These are phyloP conservation scores for Backusella parvicylindrica DNA, from an alignment of 192 early-diverging fungal genomes.

Conservation along the genomic window DNA sequence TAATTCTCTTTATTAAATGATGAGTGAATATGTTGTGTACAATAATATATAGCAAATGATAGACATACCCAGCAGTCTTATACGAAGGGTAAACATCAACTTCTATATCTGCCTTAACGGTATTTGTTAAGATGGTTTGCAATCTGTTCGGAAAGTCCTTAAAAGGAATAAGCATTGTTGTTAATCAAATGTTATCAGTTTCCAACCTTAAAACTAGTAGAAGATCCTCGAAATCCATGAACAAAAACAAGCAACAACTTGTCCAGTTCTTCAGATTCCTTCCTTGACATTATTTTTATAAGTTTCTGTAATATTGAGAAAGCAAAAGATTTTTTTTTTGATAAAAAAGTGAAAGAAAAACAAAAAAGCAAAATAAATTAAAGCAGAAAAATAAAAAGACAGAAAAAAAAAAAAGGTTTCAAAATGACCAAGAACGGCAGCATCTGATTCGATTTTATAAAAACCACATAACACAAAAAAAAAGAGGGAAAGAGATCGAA, in stretches of 20 bases:
- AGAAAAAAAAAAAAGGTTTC: neutral
- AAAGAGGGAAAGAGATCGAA: neutral
- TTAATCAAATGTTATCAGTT: neutral
- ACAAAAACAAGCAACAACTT: slow-evolving; percentile 51
- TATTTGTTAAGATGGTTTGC: slow-evolving; percentile 42
- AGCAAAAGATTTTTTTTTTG: neutral
- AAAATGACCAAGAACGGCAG: neutral
- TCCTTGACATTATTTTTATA: neutral
- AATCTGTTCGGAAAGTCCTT: slow-evolving; percentile 53
- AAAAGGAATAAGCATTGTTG: slow-evolving; percentile 4
- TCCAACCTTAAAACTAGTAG: slow-evolving; percentile 42
- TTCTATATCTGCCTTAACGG: slow-evolving; percentile 38
- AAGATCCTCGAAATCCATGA: slow-evolving; percentile 56
- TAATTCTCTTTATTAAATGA: slow-evolving; percentile 8
- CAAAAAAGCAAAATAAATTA: neutral
- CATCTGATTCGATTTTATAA: neutral
- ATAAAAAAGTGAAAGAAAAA: neutral
- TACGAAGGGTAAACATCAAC: slow-evolving; percentile 52
- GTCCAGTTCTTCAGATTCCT: slow-evolving; percentile 3
- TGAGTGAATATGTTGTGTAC: neutral
- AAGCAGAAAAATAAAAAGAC: neutral
- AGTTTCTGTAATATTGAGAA: neutral
- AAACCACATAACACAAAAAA: neutral
- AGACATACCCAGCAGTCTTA: slow-evolving; percentile 45
- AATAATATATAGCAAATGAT: neutral